Percentiles rank a stretch among this genome's conserved stretches.
phyloP scores from a whole-genome alignment of 1,284 basidiomycete species.

The Apiotrichum brassicae region DNA sequence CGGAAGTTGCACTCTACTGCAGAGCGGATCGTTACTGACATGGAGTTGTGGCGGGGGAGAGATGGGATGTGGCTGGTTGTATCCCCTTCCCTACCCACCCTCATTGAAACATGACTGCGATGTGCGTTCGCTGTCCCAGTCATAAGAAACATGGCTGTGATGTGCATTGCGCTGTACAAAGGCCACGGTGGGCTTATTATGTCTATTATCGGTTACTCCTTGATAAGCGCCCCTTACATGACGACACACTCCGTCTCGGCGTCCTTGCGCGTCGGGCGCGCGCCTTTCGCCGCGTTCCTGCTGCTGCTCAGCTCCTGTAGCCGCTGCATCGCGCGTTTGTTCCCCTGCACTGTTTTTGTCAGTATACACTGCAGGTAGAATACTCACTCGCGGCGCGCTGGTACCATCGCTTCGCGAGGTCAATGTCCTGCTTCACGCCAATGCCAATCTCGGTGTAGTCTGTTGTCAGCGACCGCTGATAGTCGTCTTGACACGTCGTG shows the following conservation, averaged over 20 bases:
- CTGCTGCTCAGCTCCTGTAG: constrained; percentile 63
- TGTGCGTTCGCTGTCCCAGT: too few relatives aligned
- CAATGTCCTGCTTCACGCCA: constrained; percentile 89
- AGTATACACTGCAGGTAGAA: background rate
- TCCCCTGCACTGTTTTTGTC: constrained; percentile 35
- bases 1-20: too few relatives aligned
- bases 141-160: too few relatives aligned
- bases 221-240: constrained; percentile 46
- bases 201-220: too few relatives aligned
- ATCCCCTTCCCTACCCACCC: too few relatives aligned
- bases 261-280: constrained; percentile 81
- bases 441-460: constrained; percentile 97
- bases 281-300: constrained; percentile 49
- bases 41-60: too few relatives aligned
- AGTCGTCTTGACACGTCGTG: background rate
- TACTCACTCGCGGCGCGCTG: constrained; percentile 88
- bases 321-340: constrained; percentile 64
- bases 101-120: too few relatives aligned
- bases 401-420: constrained; percentile 97
- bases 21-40: too few relatives aligned
- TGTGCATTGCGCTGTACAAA: too few relatives aligned
- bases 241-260: constrained; percentile 88
- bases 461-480: constrained; percentile 17
- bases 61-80: too few relatives aligned
- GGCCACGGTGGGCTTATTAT: too few relatives aligned